Evolutionary conservation across 805 yeast genomes (phyloP).

Genomic region (Starmerella etchellsii): DNA sequence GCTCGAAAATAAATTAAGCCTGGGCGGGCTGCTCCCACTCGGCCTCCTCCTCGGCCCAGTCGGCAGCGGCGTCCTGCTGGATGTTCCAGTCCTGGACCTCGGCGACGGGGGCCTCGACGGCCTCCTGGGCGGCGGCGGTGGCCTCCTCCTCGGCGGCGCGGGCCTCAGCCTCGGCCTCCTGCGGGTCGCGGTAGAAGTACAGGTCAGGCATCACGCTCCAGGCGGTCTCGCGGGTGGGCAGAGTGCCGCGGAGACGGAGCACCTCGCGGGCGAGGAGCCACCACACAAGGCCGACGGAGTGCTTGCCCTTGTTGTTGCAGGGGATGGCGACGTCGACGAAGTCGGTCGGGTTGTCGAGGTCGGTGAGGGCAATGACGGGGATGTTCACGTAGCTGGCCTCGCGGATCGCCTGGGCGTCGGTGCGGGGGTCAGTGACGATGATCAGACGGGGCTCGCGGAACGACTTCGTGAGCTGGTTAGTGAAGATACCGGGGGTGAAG

Average conservation of each 20-base stretch:
- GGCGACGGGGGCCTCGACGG: slow-evolving; percentile 27
- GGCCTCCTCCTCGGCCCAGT: slow-evolving; percentile 35
- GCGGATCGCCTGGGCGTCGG: slow-evolving; percentile 99
- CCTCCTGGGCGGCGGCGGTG: slow-evolving; percentile 60
- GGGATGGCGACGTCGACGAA: slow-evolving; percentile 99
- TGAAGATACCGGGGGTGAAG: slow-evolving; percentile 99
- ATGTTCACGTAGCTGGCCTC: slow-evolving; percentile 99
- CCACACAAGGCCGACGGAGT: slow-evolving; percentile 99
- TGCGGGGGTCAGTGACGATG: slow-evolving; percentile 99
- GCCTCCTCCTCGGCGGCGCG: slow-evolving; percentile 50
- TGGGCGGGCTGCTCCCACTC: slow-evolving; percentile 21
- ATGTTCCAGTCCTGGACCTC: slow-evolving; percentile 35
- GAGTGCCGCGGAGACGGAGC: slow-evolving; percentile 94
- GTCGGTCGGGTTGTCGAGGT: slow-evolving; percentile 98
- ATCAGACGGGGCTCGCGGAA: slow-evolving; percentile 99
- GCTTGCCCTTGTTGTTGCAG: slow-evolving; percentile 99
- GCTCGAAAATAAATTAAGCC: too few relatives aligned
- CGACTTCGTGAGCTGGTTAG: slow-evolving; percentile 99
- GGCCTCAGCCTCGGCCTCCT: slow-evolving; percentile 80
- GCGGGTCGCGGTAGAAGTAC: slow-evolving; percentile 99
- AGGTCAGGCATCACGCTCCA: slow-evolving; percentile 99
- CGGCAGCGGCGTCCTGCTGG: slow-evolving; percentile 36
- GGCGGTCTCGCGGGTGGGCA: slow-evolving; percentile 89
- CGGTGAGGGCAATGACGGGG: slow-evolving; percentile 98
- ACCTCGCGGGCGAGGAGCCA: slow-evolving; percentile 99